Evolutionary conservation across 2,329 filamentous ascomycete genomes (phyloP).

Genomic region (Penicillium concentricum): DNA sequence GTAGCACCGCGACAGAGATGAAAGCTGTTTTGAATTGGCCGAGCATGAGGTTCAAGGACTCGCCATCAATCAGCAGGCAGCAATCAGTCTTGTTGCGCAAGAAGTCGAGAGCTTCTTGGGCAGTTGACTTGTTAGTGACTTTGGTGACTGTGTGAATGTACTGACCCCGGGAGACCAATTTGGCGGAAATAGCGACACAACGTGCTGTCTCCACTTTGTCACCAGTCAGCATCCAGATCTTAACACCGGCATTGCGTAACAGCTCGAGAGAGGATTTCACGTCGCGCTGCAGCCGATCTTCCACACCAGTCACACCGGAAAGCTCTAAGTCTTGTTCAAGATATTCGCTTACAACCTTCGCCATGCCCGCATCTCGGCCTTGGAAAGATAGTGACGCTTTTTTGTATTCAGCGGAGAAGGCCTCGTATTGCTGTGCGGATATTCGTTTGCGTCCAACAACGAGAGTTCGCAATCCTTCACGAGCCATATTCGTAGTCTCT

Average conservation of each 20-base stretch:
- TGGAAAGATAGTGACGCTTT: conserved; percentile 78
- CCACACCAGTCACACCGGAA: conserved; percentile 94
- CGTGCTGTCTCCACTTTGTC: conserved; percentile 98
- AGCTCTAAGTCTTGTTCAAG: conserved; percentile 88
- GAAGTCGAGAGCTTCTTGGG: conserved; percentile 84
- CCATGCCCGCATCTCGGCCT: conserved; percentile 78
- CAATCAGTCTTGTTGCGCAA: conserved; percentile 81
- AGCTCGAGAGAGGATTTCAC: conserved; percentile 95
- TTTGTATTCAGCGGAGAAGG: conserved; percentile 73
- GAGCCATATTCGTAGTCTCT: conserved; percentile 98
- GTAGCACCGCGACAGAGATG: conserved; percentile 78
- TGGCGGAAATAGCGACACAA: conserved; percentile 92
- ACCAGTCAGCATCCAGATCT: conserved; percentile 99
- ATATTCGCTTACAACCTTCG: conserved; percentile 72
- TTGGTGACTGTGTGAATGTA: conserved; percentile 93
- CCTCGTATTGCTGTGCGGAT: conserved; percentile 72
- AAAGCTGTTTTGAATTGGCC: conserved; percentile 80
- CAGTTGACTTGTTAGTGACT: conserved; percentile 76
- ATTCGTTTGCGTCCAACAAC: conserved; percentile 92
- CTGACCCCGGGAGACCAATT: conserved; percentile 88
- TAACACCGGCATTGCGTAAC: conserved; percentile 93
- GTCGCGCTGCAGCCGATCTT: conserved; percentile 92
- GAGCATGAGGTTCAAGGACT: conserved; percentile 81
- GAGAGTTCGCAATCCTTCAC: conserved; percentile 88
- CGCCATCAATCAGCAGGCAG: conserved; percentile 91